Evolutionary conservation across 768 basidiomycete species (phyloP).

Genomic region (Hygrocybe coccinea): DNA sequence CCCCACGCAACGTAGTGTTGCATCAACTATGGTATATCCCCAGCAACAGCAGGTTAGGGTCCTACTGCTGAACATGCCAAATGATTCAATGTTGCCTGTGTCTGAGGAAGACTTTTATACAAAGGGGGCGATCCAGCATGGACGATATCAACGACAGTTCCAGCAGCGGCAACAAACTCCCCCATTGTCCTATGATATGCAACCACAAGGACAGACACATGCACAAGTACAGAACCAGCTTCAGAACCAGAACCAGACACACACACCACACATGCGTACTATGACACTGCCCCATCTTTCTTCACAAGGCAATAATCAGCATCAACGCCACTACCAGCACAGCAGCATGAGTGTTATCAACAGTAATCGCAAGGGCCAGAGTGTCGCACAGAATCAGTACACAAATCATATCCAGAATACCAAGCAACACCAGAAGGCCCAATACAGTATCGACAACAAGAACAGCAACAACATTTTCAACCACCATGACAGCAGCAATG

Average conservation of each 20-base stretch:
- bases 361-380: neutral
- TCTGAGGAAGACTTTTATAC: constrained; percentile 4
- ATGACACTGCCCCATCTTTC: constrained; percentile 43
- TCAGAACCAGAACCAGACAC: constrained; percentile 21
- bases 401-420: neutral
- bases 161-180: constrained; percentile 6
- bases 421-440: constrained; percentile 1
- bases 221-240: constrained; percentile 13
- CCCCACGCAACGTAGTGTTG: constrained; percentile 13
- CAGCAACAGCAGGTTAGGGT: constrained; percentile 5
- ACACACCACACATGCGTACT: constrained; percentile 38
- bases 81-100: neutral
- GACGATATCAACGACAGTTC: neutral
- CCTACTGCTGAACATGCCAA: neutral
- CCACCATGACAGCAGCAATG: neutral
- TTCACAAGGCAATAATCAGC: constrained; percentile 22
- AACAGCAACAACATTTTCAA: constrained; percentile 6
- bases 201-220: neutral
- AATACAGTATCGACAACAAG: constrained; percentile 14
- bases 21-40: neutral
- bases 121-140: neutral
- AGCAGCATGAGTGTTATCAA: constrained; percentile 42
- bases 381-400: neutral
- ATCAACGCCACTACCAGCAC: constrained; percentile 43
- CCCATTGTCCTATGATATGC: neutral